Conservation (phyloP, 306 rosid genomes). For the Rubus idaeus region DNA sequence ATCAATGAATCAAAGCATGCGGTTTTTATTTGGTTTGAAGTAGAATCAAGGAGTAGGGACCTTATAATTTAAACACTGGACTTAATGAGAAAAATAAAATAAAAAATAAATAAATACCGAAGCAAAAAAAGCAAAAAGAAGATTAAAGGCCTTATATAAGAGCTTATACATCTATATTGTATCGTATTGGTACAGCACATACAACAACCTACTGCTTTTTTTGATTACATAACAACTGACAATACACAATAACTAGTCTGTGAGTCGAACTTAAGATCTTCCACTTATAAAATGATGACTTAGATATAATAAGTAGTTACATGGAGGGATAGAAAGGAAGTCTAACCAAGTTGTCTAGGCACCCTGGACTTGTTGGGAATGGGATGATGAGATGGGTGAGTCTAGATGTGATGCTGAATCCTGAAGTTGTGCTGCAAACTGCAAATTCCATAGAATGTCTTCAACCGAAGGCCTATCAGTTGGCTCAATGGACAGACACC, state of each 20-base stretch:
- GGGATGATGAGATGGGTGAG: constrained; percentile 41
- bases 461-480: constrained; percentile 76
- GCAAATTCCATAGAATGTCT: constrained; percentile 93
- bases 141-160: background rate
- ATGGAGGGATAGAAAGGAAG: background rate
- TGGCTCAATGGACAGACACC: constrained; percentile 63
- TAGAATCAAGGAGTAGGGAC: too few relatives aligned
- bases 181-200: background rate
- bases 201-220: background rate
- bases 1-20: too few relatives aligned
- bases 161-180: background rate
- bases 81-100: too few relatives aligned
- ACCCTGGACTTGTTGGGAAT: constrained; percentile 14
- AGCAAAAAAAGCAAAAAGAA: background rate
- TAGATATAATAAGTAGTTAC: background rate
- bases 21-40: too few relatives aligned
- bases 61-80: too few relatives aligned
- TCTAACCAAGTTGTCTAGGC: background rate
- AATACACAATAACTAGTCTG: too few relatives aligned
- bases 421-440: constrained; percentile 93
- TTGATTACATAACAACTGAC: too few relatives aligned
- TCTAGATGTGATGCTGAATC: constrained; percentile 47
- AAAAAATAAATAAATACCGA: background rate
- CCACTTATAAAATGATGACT: too few relatives aligned
- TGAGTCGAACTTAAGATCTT: too few relatives aligned